A percentile compares a stretch with the other conserved stretches of the same genome.
phyloP scores from a whole-genome alignment of 345 rosid genomes.

The Lumnitzera littorea region DNA sequence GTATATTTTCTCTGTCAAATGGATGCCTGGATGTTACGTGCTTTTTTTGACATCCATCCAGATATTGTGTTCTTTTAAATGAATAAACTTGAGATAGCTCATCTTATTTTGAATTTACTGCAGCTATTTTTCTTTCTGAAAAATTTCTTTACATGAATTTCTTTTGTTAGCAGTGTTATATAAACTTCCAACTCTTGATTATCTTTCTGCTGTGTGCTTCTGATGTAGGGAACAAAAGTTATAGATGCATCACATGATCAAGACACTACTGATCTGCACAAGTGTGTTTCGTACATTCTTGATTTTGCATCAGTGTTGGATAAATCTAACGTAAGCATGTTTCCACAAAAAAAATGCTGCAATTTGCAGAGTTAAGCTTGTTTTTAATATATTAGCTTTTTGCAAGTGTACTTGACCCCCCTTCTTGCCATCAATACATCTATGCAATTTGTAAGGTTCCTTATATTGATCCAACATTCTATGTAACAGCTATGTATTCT shows the following conservation, averaged over 20 bases:
- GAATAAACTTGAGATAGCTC: neutral
- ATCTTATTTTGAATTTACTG: neutral
- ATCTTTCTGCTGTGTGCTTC: neutral
- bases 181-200: neutral
- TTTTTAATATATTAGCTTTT: neutral
- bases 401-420: neutral
- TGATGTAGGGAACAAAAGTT: conserved; percentile 68
- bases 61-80: neutral
- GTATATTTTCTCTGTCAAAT: conserved; percentile 26
- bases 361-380: neutral
- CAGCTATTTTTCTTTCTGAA: neutral
- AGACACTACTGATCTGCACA: conserved; percentile 93
- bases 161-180: neutral
- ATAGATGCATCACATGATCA: conserved; percentile 82
- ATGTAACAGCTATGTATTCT: conserved; percentile 63
- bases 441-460: neutral
- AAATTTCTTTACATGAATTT: neutral
- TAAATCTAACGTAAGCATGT: conserved; percentile 42
- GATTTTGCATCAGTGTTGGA: conserved; percentile 37
- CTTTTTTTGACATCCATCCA: neutral
- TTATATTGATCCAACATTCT: neutral
- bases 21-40: neutral
- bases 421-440: neutral
- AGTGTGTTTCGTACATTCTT: conserved; percentile 53
- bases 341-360: neutral